A percentile compares a stretch with the other conserved stretches of the same genome.
Evolutionary conservation across 352 stramenopile genomes (phyloP).

Genomic region (Pythium phragmitis): DNA sequence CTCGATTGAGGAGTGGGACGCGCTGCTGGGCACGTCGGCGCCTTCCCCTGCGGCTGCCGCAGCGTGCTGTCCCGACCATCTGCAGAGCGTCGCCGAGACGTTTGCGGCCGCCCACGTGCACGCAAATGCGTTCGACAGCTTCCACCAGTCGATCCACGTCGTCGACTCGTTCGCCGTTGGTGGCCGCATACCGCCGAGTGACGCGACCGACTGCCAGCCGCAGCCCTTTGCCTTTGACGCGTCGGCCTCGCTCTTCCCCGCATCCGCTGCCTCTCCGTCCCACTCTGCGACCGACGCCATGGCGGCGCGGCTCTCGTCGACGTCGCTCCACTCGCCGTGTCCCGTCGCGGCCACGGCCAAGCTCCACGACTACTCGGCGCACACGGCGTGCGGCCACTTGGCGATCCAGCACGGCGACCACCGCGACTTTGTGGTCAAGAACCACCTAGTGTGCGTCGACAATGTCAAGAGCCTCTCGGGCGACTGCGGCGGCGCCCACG

Average conservation of each 20-base stretch:
- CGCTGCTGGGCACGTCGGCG: slow-evolving; percentile 8
- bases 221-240: background rate
- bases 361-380: slow-evolving; percentile 53
- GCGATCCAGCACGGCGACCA: slow-evolving; percentile 80
- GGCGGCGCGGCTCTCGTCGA: slow-evolving; percentile 4
- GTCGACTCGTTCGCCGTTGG: background rate
- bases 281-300: slow-evolving; percentile 4
- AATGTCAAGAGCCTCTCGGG: slow-evolving; percentile 57
- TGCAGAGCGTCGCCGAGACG: slow-evolving; percentile 19
- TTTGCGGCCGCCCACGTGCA: slow-evolving; percentile 12
- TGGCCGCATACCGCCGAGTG: background rate
- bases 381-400: slow-evolving; percentile 71
- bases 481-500: slow-evolving; percentile 24
- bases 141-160: slow-evolving; percentile 2
- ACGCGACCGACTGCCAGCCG: no score
- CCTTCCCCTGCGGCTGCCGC: slow-evolving; percentile 20
- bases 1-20: slow-evolving; percentile 40
- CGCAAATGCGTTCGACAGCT: background rate
- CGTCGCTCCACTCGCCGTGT: slow-evolving; percentile 14
- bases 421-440: slow-evolving; percentile 80
- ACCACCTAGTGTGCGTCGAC: slow-evolving; percentile 78
- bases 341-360: slow-evolving; percentile 32
- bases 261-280: background rate
- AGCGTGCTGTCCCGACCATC: slow-evolving; percentile 20
- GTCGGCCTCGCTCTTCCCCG: background rate